Evolutionary conservation across 192 early-diverging fungal species (phyloP), one percentile per base, ranked within the genome.

Genomic region (Linnemannia elongata): DNA sequence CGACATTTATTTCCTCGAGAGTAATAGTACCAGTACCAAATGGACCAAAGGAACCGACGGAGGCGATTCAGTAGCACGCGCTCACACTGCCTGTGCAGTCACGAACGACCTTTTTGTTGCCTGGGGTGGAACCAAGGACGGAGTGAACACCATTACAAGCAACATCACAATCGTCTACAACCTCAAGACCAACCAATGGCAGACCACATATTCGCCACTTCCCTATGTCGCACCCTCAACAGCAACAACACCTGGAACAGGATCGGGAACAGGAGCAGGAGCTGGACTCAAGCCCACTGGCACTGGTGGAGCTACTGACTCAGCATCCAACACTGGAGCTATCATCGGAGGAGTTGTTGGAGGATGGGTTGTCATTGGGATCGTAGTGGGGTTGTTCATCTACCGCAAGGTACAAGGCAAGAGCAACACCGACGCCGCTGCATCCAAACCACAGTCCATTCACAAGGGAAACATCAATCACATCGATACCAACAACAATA

Each of bases 1-100:
- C 8, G 81, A 76, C 69, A 76, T 82, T 24, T 82, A 82, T 33
- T 24, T 38, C n/a, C 42, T 82, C 4, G 75, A 82, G 33, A n/a
- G 55, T 24, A 27, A 18, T 3, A 72, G 47, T 18, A 7, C 60
- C 3, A 60, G 47, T 18, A 7, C 72, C 8, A 72, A n/a, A 27
- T 82, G 75, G 81, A 72, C 49, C 6, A 69, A 72, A 57, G 69
- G 74, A 60, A 42, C 49, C 33, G 52, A 71, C n/a, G 69, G 33
- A 7, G 70, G 70, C 22, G 54, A 8, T 1, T 10, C 27, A 7
- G 54, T 38, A 6, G 69, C 75, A 24, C 38, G 81, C 6, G 69
- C 30, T 20, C 22, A 68, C 30, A 20, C 49, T 17, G 70, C 38
- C 42, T 76, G 81, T 60, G 68, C 74, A 8, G 39, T 82, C n/a